Evolutionary conservation across 225 moss, liverwort and hornwort species (phyloP), one percentile per base, ranked within the genome.

Genomic region (Pleurozium schreberi): DNA sequence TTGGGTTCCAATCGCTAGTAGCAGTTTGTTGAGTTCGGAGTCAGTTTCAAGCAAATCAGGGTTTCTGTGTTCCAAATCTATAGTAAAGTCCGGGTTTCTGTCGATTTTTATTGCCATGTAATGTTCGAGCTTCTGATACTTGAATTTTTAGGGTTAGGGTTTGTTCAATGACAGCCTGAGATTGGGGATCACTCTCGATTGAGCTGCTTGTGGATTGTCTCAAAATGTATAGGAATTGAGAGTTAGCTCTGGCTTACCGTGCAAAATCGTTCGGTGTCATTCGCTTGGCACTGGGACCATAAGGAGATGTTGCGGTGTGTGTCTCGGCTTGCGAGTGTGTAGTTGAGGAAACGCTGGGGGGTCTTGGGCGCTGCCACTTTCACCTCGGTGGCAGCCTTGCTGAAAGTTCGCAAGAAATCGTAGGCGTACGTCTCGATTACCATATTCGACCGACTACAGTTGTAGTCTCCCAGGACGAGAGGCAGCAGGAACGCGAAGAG

Each of bases 321-420:
- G 78, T 87, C 73, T 82, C 58, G 82, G 66, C 92, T 92, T 23
- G 85, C 45, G 23, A 87, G 68, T 82, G 85, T 88, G 20, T 64
- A 52, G 85, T 89, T 85, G 38, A 91, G 71, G 50, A 21, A 73
- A 16, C 14, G 78, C 18, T 71, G 60, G 12, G 76, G 40, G 43
- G 38, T 50, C 27, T 71, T 71, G 8, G 76, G 87, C 14, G 70
- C 78, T 52, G 42, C 43, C 26, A 36, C 42, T 82, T 62, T 81
- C 18, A 89, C 59, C 49, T 50, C 33, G 5, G 26, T 28, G 8
- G 85, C 84, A 26, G 87, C 88, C 59, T 50, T 85, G 53, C 83
- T 49, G 52, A 92, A 89, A 34, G 85, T 92, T 77, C 89, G 82
- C 52, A 92, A 91, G 87, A 92, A 92, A 65, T 92, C 92, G 43